Evolutionary conservation across 306 rosid genomes (phyloP).

Genomic region (Sechiopsis laciniata): DNA sequence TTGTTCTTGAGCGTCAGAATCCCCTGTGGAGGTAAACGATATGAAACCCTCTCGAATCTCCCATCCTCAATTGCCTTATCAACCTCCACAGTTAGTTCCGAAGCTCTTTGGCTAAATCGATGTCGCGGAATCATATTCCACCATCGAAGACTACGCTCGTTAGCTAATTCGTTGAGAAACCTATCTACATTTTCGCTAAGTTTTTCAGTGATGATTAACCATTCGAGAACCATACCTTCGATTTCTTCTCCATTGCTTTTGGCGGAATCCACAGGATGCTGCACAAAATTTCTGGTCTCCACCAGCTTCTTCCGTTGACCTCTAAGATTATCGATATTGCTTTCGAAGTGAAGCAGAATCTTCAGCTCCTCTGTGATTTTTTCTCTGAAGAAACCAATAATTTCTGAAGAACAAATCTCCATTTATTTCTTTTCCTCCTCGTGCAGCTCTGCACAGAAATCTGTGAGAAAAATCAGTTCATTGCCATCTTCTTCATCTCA

Average conservation of each 20-base stretch:
- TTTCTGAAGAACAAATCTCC: not conserved
- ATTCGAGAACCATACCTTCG: slow-evolving; percentile 3
- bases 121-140: slow-evolving; percentile 2
- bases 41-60: slow-evolving; percentile 3
- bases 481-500: not conserved
- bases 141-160: not conserved
- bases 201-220: not conserved
- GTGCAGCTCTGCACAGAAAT: not conserved
- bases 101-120: slow-evolving; percentile 19
- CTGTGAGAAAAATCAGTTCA: not conserved
- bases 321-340: not conserved
- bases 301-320: not conserved
- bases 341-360: slow-evolving; percentile 14
- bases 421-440: not conserved
- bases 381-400: not conserved
- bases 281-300: not conserved
- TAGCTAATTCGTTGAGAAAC: not conserved
- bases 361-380: slow-evolving; percentile 20
- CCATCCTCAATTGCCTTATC: not conserved
- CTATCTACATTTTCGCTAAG: not conserved
- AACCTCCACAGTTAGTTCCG: not conserved
- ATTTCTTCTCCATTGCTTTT: slow-evolving; percentile 14
- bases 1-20: not conserved
- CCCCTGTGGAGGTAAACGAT: not conserved
- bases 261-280: slow-evolving; percentile 12